Evolutionary conservation across 2,329 filamentous ascomycete genomes (phyloP).

Genomic region (Pleoardoris graminearum): DNA sequence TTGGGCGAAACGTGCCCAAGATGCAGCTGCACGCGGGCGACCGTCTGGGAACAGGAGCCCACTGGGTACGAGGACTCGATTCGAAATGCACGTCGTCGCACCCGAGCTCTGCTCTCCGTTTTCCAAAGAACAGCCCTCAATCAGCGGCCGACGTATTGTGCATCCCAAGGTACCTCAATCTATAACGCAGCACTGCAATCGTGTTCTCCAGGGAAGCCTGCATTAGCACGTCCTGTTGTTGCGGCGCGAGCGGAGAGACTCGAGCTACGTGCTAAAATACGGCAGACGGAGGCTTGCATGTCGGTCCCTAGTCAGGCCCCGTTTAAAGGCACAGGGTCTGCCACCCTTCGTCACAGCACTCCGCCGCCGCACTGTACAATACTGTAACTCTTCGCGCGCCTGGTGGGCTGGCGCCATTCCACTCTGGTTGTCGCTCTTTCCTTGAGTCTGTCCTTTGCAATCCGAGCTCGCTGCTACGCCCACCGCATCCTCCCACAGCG

Average conservation of each 20-base stretch:
- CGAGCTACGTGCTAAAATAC: slow-evolving; percentile 12
- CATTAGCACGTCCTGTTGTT: no score
- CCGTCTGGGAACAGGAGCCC: background rate
- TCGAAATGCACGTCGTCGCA: no score
- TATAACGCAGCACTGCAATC: no score
- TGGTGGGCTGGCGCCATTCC: slow-evolving; percentile 5
- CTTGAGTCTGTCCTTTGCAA: slow-evolving; percentile 13
- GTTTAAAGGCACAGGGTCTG: slow-evolving; percentile 14
- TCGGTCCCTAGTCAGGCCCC: slow-evolving; percentile 17
- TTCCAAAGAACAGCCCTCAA: no score
- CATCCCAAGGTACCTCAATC: no score
- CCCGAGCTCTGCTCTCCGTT: no score
- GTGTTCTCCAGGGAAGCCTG: no score
- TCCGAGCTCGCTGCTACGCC: background rate
- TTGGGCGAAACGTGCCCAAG: slow-evolving; percentile 11
- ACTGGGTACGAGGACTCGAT: no score
- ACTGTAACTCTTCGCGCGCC: slow-evolving; percentile 8
- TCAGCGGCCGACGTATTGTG: no score
- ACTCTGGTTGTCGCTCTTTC: slow-evolving; percentile 3
- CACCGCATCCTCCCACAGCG: background rate
- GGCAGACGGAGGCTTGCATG: slow-evolving; percentile 15
- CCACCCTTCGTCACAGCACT: slow-evolving; percentile 7
- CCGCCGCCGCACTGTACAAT: slow-evolving; percentile 11
- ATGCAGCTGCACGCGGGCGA: slow-evolving; percentile 11
- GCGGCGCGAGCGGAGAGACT: slow-evolving; percentile 13